Conservation (phyloP, 2,329 filamentous ascomycete genomes). For the Proliferodiscus dingleyae region DNA sequence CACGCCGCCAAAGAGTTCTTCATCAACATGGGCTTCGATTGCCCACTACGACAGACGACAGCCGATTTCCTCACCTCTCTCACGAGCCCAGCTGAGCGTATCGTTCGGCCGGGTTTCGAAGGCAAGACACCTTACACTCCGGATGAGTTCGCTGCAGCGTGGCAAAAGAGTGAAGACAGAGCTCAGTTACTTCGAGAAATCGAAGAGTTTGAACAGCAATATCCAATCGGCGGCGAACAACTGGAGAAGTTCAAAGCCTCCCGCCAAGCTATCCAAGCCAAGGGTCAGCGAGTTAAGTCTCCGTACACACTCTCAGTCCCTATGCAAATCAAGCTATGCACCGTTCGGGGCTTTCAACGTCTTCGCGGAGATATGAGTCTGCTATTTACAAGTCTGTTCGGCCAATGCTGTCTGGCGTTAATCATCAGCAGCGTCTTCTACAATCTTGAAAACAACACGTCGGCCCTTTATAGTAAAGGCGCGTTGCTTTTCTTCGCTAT, state of each 20-base stretch:
- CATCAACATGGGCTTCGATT: constrained; percentile 65
- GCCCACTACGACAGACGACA: constrained; percentile 50
- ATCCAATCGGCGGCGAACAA: constrained; percentile 42
- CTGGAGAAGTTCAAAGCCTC: constrained; percentile 38
- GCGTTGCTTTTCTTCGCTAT: constrained; percentile 65
- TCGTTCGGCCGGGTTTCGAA: constrained; percentile 52
- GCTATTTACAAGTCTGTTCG: constrained; percentile 43
- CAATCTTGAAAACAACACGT: constrained; percentile 48
- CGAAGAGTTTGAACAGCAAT: constrained; percentile 22
- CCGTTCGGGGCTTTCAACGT: constrained; percentile 75
- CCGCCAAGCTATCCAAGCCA: constrained; percentile 29
- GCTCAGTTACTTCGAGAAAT: constrained; percentile 38
- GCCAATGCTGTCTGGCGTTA: constrained; percentile 46
- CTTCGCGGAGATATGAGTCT: constrained; percentile 70
- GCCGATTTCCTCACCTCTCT: constrained; percentile 75
- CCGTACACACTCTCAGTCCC: constrained; percentile 75
- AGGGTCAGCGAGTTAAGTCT: constrained; percentile 57
- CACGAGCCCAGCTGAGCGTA: constrained; percentile 49
- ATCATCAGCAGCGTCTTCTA: constrained; percentile 60
- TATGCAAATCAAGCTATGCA: constrained; percentile 76
- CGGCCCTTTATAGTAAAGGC: constrained; percentile 58
- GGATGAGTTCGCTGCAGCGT: constrained; percentile 60
- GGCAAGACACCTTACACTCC: constrained; percentile 59
- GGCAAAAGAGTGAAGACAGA: constrained; percentile 42
- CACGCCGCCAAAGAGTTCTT: constrained; percentile 61